Conservation (phyloP, 2,329 filamentous ascomycete genomes). For the Fusarium sp. region DNA sequence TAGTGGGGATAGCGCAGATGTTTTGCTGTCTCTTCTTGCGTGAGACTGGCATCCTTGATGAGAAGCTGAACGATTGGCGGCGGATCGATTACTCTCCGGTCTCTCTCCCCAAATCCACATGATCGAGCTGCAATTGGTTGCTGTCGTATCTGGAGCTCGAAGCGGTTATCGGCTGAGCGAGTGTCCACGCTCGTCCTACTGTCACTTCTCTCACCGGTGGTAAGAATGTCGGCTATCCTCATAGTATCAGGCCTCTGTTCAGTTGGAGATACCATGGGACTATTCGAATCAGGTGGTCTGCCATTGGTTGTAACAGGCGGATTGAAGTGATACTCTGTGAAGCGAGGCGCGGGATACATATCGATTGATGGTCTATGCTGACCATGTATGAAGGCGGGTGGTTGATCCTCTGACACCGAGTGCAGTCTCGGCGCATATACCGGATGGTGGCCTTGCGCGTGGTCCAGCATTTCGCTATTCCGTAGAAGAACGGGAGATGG, state of each 20-base stretch:
- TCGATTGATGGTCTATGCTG: conserved; percentile 12
- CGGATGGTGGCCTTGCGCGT: conserved; percentile 15
- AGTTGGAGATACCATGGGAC: conserved; percentile 19
- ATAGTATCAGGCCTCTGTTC: conserved; percentile 34
- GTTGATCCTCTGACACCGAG: conserved; percentile 4
- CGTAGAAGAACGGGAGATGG: background rate
- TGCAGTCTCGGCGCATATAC: conserved; percentile 7
- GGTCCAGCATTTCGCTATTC: background rate
- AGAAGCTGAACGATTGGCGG: conserved; percentile 82
- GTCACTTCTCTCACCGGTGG: background rate
- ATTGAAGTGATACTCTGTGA: conserved; percentile 5
- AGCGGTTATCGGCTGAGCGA: conserved; percentile 32
- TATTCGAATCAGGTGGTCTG: background rate
- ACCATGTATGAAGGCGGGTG: background rate
- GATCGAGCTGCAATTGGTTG: conserved; percentile 81
- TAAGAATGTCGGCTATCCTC: conserved; percentile 38
- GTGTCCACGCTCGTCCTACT: background rate
- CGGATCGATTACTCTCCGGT: conserved; percentile 83
- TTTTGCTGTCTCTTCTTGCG: conserved; percentile 61
- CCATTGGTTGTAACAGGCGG: background rate
- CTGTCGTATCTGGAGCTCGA: conserved; percentile 68
- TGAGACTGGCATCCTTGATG: conserved; percentile 66
- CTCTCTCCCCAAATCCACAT: conserved; percentile 84
- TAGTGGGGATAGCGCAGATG: conserved; percentile 70
- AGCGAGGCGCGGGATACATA: background rate